A percentile compares a stretch with the other conserved stretches of the same genome.
Conservation (phyloP, 306 rosid species). For the Ammopiptanthus mongolicus region DNA sequence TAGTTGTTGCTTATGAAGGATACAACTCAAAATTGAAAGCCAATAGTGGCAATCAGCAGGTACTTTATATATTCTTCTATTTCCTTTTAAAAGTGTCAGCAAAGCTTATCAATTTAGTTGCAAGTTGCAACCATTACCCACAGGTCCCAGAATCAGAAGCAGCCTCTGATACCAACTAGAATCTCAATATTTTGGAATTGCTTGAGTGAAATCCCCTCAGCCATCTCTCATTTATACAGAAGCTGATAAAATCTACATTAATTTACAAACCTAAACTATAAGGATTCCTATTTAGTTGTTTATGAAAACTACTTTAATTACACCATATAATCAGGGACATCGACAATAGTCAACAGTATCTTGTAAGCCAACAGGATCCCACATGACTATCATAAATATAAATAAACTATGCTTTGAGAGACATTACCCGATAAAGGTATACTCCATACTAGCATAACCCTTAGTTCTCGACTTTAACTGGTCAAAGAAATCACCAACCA, state of each 20-base stretch:
- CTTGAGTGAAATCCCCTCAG: background rate
- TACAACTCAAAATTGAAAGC: background rate
- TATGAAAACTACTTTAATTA: background rate
- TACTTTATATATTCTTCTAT: background rate
- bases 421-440: slow-evolving; percentile 58
- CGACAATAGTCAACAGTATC: background rate
- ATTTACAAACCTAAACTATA: background rate
- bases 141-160: background rate
- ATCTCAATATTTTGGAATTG: background rate
- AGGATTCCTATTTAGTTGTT: background rate
- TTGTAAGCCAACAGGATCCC: slow-evolving; percentile 2
- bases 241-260: background rate
- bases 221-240: background rate
- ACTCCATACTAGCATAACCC: slow-evolving; percentile 99
- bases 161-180: background rate
- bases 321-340: background rate
- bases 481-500: slow-evolving; percentile 94
- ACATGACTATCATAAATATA: background rate
- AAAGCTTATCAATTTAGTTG: background rate
- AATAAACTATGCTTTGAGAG: slow-evolving; percentile 25
- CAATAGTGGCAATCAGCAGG: background rate
- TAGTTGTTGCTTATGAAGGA: background rate
- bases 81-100: background rate
- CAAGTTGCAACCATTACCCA: background rate
- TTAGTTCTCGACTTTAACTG: slow-evolving; percentile 95